Base-by-base conservation (phyloP, 2,329 filamentous ascomycete genomes). In the Leptographium lundbergii region DNA sequence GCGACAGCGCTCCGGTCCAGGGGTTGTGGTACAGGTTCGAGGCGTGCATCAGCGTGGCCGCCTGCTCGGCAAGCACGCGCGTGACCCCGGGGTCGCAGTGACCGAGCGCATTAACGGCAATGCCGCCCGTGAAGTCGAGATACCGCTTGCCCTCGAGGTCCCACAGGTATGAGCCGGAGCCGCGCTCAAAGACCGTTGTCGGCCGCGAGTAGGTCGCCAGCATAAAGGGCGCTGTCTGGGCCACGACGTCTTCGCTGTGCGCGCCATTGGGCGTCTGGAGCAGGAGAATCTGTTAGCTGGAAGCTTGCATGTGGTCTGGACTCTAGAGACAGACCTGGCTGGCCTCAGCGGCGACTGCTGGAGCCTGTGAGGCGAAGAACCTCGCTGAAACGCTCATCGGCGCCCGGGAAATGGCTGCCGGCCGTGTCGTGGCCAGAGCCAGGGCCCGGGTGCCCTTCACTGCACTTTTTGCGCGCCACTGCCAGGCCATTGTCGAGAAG, bases 1-100 rank as follows among this genome's bases (percentile, higher is more conserved):
- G 86, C 63, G 90, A 96, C 57, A 99, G 83, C 2, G 87, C 84
- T 36, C 92, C 92, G 1, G 89, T 96, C 89, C 94, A 96, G 2
- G 87, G 87, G 74, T 97, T 99, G 74, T 96, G 88, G 80, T 97
- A 99, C 24, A 99, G 82, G 72, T 99, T 99, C 13, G 91, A 96
- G 54, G 89, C 87, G 73, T 99, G 94, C 59, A 96, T 81, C 56
- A 99, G 81, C 9, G 85, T 91, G 67, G 86, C 78, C 34, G 86
- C 79, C 82, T 82, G 60, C 51, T 62, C 58, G 13, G 85, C 80
- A 62, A 97, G 77, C 56, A 96, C 78, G 68, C 82, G 79, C 54
- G 83, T 77, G 65, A 96, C 82, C 66, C 87, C 88, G 5, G 86
- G 79, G 67, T 99, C 91, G 68, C 88, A 91, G 70, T 99, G 94